Conservation (phyloP, 441 rosid genomes). For the Brassica hybrid region DNA sequence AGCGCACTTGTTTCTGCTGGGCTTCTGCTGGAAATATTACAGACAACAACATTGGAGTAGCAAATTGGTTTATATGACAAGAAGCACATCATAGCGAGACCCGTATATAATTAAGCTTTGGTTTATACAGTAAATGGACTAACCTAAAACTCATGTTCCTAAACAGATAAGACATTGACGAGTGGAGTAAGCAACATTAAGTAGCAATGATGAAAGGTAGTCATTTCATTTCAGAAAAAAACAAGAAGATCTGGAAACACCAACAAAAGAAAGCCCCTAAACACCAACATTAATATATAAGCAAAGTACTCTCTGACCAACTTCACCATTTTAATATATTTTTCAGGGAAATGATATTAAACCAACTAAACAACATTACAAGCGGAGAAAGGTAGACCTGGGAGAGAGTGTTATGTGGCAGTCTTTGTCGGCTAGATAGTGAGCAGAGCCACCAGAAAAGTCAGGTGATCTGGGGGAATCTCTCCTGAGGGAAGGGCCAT, state of each 20-base stretch:
- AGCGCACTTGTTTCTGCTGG: slow-evolving; percentile 47
- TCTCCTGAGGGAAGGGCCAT: slow-evolving; percentile 45
- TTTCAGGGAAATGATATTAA: background rate
- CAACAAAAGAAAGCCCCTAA: background rate
- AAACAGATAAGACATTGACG: background rate
- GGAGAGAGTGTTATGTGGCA: slow-evolving; percentile 48
- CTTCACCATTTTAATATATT: background rate
- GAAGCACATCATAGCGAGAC: background rate
- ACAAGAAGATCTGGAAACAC: too few relatives aligned
- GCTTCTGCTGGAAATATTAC: slow-evolving; percentile 49
- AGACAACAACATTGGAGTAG: slow-evolving; percentile 1
- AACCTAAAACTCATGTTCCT: slow-evolving; percentile 2
- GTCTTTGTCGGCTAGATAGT: slow-evolving; percentile 48
- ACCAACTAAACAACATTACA: background rate
- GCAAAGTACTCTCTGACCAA: slow-evolving; percentile 3
- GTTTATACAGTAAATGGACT: background rate
- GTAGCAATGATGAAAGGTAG: slow-evolving; percentile 16
- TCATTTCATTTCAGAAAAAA: too few relatives aligned
- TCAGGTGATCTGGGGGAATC: slow-evolving; percentile 57
- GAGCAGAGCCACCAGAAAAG: slow-evolving; percentile 44
- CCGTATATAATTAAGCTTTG: background rate
- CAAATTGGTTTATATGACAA: background rate
- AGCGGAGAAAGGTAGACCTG: slow-evolving; percentile 50
- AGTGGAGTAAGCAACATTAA: background rate
- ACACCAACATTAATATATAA: background rate